Evolutionary conservation across 1,139 yeast genomes (phyloP), one percentile per base, ranked within the genome.

Genomic region (Candida gigantensis): DNA sequence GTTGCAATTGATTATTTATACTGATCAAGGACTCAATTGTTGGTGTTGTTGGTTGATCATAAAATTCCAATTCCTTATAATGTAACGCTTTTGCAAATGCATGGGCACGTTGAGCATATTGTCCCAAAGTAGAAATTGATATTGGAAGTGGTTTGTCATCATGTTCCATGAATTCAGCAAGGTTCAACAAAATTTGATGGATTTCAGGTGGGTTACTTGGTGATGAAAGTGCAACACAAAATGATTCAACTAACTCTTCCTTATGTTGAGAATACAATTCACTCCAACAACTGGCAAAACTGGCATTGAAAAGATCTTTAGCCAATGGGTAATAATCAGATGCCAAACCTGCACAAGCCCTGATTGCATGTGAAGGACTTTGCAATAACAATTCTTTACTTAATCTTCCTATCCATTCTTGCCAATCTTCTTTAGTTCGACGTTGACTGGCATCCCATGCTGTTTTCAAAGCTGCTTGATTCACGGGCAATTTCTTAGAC

Each of bases 71-170:
- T 55, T 94, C 99, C 57, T 92, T 90, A 60, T 92, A 94, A 55
- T 94, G 98, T 42, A 94, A 70, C 0, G 97, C 97, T 53, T 94
- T 94, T 2, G 98, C 98, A 62, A 88, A 94, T 1, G 97, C 97
- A 60, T 94, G 98, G 49, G 97, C 88, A 45, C 94, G 74, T 54
- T 88, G 96, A 4, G 98, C 97, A 56, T 89, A 92, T 47, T 84
- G 88, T 2, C 97, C 96, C 43, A 94, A 66, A 0, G 95, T 87
- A 4, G 92, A 78, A 14, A 87, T 87, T 26, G 95, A 86, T 37
- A 94, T 85, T 0, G 97, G 97, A 41, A 94, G 69, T 0, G 96
- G 84, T 53, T 89, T 90, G 51, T 89, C 97, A 58, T 90, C 97
- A 52, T 92, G 97, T 54, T 94, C 99, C 95, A 92, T 85, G 53